Base-by-base conservation (phyloP, 768 basidiomycete species). In the Austroboletus eburneus region DNA sequence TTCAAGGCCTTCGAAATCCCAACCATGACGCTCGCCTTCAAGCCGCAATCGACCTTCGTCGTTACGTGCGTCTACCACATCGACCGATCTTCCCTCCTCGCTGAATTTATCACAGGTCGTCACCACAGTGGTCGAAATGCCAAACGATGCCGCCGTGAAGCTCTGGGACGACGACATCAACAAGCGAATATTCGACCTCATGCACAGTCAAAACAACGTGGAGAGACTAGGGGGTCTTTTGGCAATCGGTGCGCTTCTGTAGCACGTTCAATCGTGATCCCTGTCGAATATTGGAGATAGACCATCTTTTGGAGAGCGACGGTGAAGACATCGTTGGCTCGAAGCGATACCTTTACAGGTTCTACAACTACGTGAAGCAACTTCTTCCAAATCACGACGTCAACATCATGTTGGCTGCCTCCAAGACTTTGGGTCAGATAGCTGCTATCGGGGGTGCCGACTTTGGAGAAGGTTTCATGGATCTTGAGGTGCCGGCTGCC, bases 331-430 rank as follows among this genome's bases (percentile, higher is more conserved):
- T 81, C 9, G 80, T 89, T 41, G 87, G 91, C 63, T 84, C 85
- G 35, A 87, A 84, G 58, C 74, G 82, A 33, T 83, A 87, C 54
- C 79, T 89, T 32, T 92, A 87, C 67, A 81, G 89, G 42, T 85
- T 94, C 64, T 91, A 86, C 71, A 90, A 91, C 68, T 94, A 96
- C 69, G 85, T 96, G 67, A 91, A 92, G 62, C 82, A 88, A 34
- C 78, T 95, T n/a, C 76, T 96, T 17, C 91, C 91, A 4, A 90
- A 90, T 60, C 78, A 83, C 43, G 95, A 97, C 64, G 80, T 91
- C 58, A 87, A 88, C 64, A 83, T 99, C 61, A 97, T 97, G 93
- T 77, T 93, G 29, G 81, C 87, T 9, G 91, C 92, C 1, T 91
- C 93, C n/a, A 89, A 92, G 64, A 91, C 90, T 0, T 77, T 93